Evolutionary conservation across 2,329 filamentous ascomycete species (phyloP).

Genomic region (Capronia epimyces): DNA sequence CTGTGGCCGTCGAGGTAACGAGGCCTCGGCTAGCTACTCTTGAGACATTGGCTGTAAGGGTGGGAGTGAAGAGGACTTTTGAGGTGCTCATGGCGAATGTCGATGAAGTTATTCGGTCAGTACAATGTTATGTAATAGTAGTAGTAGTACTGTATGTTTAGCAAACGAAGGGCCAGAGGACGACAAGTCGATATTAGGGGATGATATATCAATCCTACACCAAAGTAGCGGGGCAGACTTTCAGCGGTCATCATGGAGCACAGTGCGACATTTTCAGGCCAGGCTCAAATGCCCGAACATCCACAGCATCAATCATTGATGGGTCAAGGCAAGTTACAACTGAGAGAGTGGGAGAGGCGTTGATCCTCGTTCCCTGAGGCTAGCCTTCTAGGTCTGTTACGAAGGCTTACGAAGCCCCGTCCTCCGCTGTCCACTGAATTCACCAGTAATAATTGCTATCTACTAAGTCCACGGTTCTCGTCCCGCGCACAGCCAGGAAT

Average conservation of each 20-base stretch:
- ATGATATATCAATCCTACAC: not conserved
- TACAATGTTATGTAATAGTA: slow-evolving; percentile 1
- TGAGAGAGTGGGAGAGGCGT: not conserved
- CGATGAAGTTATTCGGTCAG: not conserved
- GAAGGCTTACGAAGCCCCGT: too few relatives aligned
- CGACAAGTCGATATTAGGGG: not conserved
- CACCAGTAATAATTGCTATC: too few relatives aligned
- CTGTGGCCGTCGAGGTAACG: slow-evolving; percentile 14
- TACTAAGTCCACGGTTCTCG: too few relatives aligned
- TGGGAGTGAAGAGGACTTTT: slow-evolving; percentile 18
- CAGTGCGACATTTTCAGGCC: not conserved
- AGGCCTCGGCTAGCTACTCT: slow-evolving; percentile 24
- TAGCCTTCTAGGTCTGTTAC: too few relatives aligned
- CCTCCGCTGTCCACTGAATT: too few relatives aligned
- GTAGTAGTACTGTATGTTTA: not conserved
- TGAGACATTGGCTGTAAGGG: slow-evolving; percentile 21
- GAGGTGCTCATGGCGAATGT: slow-evolving; percentile 21
- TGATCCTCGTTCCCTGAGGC: not conserved
- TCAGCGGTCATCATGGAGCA: not conserved
- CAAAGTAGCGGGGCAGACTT: not conserved
- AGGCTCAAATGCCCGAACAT: not conserved
- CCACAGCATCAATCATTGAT: not conserved
- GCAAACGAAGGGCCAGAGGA: not conserved
- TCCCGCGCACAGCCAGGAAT: not conserved
- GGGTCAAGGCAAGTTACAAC: too few relatives aligned